A percentile compares a stretch with the other conserved stretches of the same genome.
These are phyloP conservation scores for Gnomoniopsis sp. DNA, from an alignment of 2,329 filamentous ascomycete species.

Conservation along the genomic window DNA sequence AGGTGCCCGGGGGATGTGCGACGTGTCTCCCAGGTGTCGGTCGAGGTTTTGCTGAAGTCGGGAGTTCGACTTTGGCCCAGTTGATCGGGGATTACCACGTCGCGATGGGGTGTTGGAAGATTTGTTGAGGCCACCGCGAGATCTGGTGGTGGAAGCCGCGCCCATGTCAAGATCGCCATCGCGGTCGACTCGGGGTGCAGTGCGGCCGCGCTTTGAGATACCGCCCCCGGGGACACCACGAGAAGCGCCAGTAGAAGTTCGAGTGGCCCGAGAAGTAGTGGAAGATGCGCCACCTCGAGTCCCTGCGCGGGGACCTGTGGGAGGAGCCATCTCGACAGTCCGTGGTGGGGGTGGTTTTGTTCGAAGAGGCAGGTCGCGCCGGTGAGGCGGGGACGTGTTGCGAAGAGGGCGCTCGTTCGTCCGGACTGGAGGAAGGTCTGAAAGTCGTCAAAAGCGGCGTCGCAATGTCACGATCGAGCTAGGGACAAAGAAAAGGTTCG, in stretches of 20 bases:
- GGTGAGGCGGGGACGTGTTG: not conserved
- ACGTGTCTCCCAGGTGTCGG: constrained; percentile 30
- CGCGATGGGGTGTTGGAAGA: constrained; percentile 12
- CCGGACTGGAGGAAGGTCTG: not conserved
- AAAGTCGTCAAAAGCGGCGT: not conserved
- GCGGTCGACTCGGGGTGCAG: constrained; percentile 38
- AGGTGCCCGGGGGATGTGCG: constrained; percentile 22
- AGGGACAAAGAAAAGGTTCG: not conserved
- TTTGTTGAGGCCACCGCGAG: constrained; percentile 32
- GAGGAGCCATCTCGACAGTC: constrained; percentile 26
- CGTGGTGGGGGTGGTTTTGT: not conserved
- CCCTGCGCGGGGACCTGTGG: constrained; percentile 14
- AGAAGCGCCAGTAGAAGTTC: constrained; percentile 7
- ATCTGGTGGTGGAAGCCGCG: constrained; percentile 7
- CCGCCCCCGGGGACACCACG: constrained; percentile 37
- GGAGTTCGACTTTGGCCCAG: constrained; percentile 17
- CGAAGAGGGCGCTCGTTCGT: not conserved
- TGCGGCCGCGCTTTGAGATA: constrained; percentile 46
- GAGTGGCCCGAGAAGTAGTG: constrained; percentile 16
- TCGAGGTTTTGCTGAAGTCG: constrained; percentile 21
- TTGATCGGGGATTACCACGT: constrained; percentile 16
- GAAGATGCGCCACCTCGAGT: constrained; percentile 17
- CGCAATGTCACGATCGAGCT: not conserved
- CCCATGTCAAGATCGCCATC: constrained; percentile 63
- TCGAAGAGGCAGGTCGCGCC: not conserved